These are phyloP conservation scores for Trichoderma breve DNA, from an alignment of 2,329 filamentous ascomycete species.

Conservation along the genomic window DNA sequence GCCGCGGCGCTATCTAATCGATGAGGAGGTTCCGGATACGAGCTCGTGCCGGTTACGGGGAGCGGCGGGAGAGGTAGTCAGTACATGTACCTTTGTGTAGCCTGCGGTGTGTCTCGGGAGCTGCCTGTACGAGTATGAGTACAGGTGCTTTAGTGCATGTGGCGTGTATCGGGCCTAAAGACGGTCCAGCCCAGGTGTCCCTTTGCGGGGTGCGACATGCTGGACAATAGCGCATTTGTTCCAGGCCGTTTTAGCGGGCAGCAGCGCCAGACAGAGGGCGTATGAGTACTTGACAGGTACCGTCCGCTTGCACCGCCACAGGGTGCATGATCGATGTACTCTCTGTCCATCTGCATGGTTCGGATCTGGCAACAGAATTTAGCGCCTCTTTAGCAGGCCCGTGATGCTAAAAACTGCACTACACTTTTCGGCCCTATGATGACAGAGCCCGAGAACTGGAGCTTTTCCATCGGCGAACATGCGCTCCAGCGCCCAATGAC, in stretches of 20 bases:
- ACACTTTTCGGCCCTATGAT: background rate
- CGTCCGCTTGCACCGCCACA: background rate
- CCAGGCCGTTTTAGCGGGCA: background rate
- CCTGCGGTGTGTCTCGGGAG: background rate
- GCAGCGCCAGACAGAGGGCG: background rate
- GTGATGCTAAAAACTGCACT: background rate
- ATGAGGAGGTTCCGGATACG: background rate
- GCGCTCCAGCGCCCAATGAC: background rate
- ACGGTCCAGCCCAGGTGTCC: background rate
- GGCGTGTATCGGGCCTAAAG: background rate
- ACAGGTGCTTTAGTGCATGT: background rate
- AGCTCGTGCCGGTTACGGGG: background rate
- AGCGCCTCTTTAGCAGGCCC: background rate
- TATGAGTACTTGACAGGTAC: background rate
- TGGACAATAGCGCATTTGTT: background rate
- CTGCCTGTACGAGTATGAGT: background rate
- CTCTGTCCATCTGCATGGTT: too few species aligned
- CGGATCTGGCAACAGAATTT: background rate
- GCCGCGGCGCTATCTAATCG: slow-evolving; percentile 14
- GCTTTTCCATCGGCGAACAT: background rate
- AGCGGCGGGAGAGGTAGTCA: background rate
- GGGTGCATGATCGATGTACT: background rate
- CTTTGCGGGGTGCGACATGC: background rate
- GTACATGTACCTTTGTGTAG: background rate
- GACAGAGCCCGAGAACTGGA: background rate